Evolutionary conservation across 1,284 basidiomycete species (phyloP).

Genomic region (Ceratobasidium sp.): DNA sequence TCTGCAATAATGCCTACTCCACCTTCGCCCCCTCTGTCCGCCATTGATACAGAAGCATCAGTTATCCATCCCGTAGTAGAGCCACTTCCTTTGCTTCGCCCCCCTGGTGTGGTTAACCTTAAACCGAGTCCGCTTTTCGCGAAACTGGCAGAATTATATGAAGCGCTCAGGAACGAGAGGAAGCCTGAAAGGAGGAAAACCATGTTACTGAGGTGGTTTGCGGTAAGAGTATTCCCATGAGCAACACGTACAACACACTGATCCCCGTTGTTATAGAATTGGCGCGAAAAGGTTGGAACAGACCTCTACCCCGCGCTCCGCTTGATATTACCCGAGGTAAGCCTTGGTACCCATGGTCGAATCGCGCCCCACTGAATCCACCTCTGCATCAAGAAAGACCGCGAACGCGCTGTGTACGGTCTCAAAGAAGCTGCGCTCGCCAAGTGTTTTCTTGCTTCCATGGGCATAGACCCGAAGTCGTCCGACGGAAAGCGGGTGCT

Average conservation of each 20-base stretch:
- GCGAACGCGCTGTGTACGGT: slow-evolving; percentile 88
- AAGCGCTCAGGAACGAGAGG: slow-evolving; percentile 72
- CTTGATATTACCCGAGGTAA: slow-evolving; percentile 77
- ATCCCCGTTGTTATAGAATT: slow-evolving; percentile 63
- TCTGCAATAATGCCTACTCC: slow-evolving; percentile 26
- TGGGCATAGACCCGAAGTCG: slow-evolving; percentile 80
- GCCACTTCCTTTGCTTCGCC: slow-evolving; percentile 42
- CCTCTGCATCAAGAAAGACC: slow-evolving; percentile 74
- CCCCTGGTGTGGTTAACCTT: slow-evolving; percentile 45
- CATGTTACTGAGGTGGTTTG: slow-evolving; percentile 75
- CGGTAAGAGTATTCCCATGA: slow-evolving; percentile 60
- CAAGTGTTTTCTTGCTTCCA: slow-evolving; percentile 87
- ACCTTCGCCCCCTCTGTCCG: slow-evolving; percentile 42
- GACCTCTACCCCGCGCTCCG: slow-evolving; percentile 81
- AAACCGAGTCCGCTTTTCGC: slow-evolving; percentile 67
- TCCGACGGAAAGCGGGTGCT: slow-evolving; percentile 81
- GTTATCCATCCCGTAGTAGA: slow-evolving; percentile 18
- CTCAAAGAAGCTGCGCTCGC: slow-evolving; percentile 92
- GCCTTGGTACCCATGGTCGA: slow-evolving; percentile 38
- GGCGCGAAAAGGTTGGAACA: slow-evolving; percentile 76
- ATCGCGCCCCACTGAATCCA: neutral
- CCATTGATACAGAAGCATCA: slow-evolving; percentile 20
- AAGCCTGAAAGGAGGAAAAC: slow-evolving; percentile 75
- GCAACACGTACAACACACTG: slow-evolving; percentile 1
- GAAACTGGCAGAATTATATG: slow-evolving; percentile 72